Percentiles rank a stretch among this genome's conserved stretches.
Conservation (phyloP, 768 basidiomycete species). For the Mycena crocata region DNA sequence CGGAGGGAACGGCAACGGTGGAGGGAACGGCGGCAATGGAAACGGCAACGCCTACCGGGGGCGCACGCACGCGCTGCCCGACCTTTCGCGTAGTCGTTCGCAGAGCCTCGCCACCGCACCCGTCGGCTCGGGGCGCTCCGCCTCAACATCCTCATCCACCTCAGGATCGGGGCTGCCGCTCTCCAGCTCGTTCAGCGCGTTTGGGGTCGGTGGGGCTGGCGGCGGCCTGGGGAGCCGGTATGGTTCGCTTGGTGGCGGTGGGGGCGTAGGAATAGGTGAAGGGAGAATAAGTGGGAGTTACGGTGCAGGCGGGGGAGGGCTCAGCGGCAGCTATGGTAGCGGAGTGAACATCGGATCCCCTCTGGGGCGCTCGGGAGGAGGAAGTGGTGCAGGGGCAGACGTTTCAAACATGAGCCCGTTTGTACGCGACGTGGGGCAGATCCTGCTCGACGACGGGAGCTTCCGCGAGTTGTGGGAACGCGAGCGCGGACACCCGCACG, state of each 20-base stretch:
- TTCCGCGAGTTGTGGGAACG: slow-evolving; percentile 83
- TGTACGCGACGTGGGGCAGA: slow-evolving; percentile 84
- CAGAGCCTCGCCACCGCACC: slow-evolving; percentile 26
- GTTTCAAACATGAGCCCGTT: slow-evolving; percentile 88
- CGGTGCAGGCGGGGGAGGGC: too few relatives aligned
- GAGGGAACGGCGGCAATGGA: neutral
- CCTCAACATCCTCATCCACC: neutral
- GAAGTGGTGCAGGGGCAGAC: too few relatives aligned
- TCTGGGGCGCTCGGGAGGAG: slow-evolving; percentile 51
- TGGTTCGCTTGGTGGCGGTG: slow-evolving; percentile 37
- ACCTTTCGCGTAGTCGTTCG: slow-evolving; percentile 29
- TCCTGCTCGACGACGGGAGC: slow-evolving; percentile 73
- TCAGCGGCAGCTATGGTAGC: slow-evolving; percentile 66
- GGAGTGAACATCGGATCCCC: slow-evolving; percentile 68
- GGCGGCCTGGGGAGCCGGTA: slow-evolving; percentile 44
- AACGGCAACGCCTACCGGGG: slow-evolving; percentile 6
- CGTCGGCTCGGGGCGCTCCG: slow-evolving; percentile 7
- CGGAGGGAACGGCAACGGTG: too few relatives aligned
- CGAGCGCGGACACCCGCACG: slow-evolving; percentile 18
- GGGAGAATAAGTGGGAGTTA: too few relatives aligned
- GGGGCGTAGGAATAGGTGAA: too few relatives aligned
- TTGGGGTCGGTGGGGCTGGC: neutral
- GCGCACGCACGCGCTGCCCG: slow-evolving; percentile 11
- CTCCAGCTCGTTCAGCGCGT: neutral
- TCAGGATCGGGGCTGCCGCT: too few relatives aligned